phyloP scores from a whole-genome alignment of 169 alveolate species.

The Babesia gibsoni region DNA sequence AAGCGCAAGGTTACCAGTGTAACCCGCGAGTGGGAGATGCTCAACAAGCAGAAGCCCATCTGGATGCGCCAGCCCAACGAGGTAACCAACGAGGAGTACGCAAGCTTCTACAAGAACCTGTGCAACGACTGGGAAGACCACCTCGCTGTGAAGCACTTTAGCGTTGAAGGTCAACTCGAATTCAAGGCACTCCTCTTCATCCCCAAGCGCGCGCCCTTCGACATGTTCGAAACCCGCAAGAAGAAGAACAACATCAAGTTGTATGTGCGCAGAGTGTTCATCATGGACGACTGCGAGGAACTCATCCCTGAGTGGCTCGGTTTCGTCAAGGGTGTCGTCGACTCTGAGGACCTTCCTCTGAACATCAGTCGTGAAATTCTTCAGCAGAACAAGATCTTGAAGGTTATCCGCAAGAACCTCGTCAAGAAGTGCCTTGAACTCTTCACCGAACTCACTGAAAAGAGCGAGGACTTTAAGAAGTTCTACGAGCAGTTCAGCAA shows the following conservation, averaged over 20 bases:
- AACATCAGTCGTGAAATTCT: slow-evolving; percentile 98
- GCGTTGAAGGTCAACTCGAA: slow-evolving; percentile 99
- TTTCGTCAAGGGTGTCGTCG: slow-evolving; percentile 99
- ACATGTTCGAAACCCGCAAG: slow-evolving; percentile 98
- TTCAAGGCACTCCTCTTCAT: slow-evolving; percentile 98
- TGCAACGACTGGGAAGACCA: slow-evolving; percentile 99
- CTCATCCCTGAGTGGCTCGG: slow-evolving; percentile 98
- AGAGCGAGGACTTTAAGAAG: slow-evolving; percentile 98
- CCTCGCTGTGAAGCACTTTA: slow-evolving; percentile 96
- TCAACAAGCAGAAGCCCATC: slow-evolving; percentile 97
- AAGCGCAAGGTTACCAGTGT: slow-evolving; percentile 97
- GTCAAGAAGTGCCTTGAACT: slow-evolving; percentile 98
- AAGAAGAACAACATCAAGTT: slow-evolving; percentile 98
- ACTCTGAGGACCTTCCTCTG: slow-evolving; percentile 98
- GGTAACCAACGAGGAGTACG: slow-evolving; percentile 98
- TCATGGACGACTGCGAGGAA: slow-evolving; percentile 99
- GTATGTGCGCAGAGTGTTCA: slow-evolving; percentile 99
- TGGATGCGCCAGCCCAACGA: slow-evolving; percentile 99
- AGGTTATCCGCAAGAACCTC: slow-evolving; percentile 96
- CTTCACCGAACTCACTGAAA: slow-evolving; percentile 96
- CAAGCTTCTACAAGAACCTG: slow-evolving; percentile 96
- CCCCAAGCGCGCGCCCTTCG: slow-evolving; percentile 99
- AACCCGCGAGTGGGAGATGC: slow-evolving; percentile 95
- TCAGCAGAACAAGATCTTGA: slow-evolving; percentile 97
- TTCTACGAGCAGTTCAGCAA: slow-evolving; percentile 99